Conservation (phyloP, 768 basidiomycete species). For the Basidioascus undulatus region DNA sequence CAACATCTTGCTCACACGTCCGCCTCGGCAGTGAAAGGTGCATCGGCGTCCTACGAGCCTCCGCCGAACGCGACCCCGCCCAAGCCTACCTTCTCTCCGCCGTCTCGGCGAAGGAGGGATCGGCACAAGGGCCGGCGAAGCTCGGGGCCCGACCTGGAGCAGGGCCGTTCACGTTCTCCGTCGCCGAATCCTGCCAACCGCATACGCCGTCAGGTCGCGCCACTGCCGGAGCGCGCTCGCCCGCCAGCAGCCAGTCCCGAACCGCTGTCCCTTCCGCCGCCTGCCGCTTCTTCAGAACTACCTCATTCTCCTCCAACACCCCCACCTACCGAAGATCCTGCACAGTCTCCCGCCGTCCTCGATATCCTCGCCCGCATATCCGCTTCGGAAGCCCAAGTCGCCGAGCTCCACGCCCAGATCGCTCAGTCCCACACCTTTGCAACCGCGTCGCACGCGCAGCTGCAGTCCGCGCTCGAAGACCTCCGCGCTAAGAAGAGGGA, state of each 20-base stretch:
- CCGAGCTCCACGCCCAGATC: constrained; percentile 47
- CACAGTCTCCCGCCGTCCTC: constrained; percentile 38
- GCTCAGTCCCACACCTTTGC: constrained; percentile 33
- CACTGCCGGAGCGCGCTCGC: neutral
- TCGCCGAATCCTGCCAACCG: neutral
- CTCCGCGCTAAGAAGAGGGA: constrained; percentile 50
- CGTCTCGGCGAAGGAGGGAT: too few relatives aligned
- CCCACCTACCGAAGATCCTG: neutral
- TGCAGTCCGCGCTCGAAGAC: constrained; percentile 51
- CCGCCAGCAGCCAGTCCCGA: neutral
- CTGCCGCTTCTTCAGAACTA: neutral
- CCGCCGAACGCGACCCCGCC: neutral
- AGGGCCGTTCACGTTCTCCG: too few relatives aligned
- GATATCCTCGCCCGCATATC: constrained; percentile 52
- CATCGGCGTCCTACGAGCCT: neutral
- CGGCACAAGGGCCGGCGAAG: too few relatives aligned
- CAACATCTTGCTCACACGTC: neutral
- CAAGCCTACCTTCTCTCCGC: constrained; percentile 1
- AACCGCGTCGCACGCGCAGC: constrained; percentile 32
- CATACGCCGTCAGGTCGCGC: too few relatives aligned
- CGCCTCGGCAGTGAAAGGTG: neutral
- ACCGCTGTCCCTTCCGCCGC: constrained; percentile 5
- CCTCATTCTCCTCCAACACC: neutral
- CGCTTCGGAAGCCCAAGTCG: constrained; percentile 32
- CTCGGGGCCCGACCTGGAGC: too few relatives aligned